These are phyloP conservation scores for Striga hermonthica DNA, from an alignment of 305 asterid genomes.

Conservation along the genomic window DNA sequence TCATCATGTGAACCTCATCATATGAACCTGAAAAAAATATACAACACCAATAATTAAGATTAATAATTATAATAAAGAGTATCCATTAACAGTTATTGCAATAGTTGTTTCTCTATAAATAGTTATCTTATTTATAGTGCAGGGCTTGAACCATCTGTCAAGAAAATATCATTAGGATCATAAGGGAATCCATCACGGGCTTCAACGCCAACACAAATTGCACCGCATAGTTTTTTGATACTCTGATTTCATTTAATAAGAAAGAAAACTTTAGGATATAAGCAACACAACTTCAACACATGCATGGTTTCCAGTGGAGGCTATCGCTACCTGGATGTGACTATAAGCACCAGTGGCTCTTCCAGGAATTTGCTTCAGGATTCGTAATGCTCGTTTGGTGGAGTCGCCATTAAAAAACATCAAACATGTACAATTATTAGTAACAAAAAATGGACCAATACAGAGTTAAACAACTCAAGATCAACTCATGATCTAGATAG, in stretches of 20 bases:
- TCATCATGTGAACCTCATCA: slow-evolving; percentile 99
- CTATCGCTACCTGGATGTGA: slow-evolving; percentile 75
- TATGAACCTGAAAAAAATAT: slow-evolving; percentile 59
- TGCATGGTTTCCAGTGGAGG: neutral
- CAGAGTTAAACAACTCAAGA: no score
- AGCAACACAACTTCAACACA: neutral
- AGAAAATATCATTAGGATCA: slow-evolving; percentile 73
- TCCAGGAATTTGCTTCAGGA: slow-evolving; percentile 92
- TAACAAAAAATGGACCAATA: neutral
- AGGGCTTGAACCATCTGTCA: slow-evolving; percentile 97
- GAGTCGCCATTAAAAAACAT: slow-evolving; percentile 72
- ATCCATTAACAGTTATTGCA: no score
- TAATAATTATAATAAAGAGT: neutral
- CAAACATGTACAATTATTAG: slow-evolving; percentile 16
- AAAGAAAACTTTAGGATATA: neutral
- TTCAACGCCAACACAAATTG: slow-evolving; percentile 75
- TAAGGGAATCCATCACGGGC: slow-evolving; percentile 87
- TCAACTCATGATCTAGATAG: neutral
- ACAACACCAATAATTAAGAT: neutral
- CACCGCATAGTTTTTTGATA: slow-evolving; percentile 73
- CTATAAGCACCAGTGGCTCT: slow-evolving; percentile 98
- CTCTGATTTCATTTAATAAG: slow-evolving; percentile 48
- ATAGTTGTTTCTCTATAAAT: neutral
- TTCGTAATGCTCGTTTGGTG: slow-evolving; percentile 81
- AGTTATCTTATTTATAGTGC: slow-evolving; percentile 42